Evolutionary conservation across 306 rosid species (phyloP).

Genomic region (Pyrus communis): DNA sequence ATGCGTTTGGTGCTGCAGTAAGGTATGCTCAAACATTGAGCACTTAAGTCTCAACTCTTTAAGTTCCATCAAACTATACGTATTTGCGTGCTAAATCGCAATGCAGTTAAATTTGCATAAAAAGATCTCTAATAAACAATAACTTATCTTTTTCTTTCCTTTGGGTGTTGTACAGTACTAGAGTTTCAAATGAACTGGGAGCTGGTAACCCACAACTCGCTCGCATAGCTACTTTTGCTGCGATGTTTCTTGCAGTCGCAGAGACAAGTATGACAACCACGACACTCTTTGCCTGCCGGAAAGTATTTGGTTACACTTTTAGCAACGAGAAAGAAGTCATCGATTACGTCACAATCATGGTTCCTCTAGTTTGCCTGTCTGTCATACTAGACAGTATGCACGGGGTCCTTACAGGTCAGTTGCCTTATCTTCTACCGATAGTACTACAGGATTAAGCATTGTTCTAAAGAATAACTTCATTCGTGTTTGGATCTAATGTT

Average conservation of each 20-base stretch:
- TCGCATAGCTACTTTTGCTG: slow-evolving; percentile 40
- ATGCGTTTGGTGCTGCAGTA: slow-evolving; percentile 18
- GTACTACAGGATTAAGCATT: too few species aligned
- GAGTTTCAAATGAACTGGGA: slow-evolving; percentile 73
- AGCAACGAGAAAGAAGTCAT: slow-evolving; percentile 64
- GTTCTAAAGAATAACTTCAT: background rate
- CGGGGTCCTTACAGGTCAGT: slow-evolving; percentile 53
- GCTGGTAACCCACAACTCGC: slow-evolving; percentile 57
- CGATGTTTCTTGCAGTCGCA: slow-evolving; percentile 27
- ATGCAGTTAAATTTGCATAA: background rate
- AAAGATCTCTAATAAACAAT: background rate
- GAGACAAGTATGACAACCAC: slow-evolving; percentile 34
- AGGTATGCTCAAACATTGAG: background rate
- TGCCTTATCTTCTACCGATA: too few species aligned
- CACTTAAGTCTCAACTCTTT: background rate
- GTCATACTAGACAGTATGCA: slow-evolving; percentile 49
- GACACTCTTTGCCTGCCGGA: slow-evolving; percentile 38
- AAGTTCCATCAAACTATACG: background rate
- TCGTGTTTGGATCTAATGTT: background rate
- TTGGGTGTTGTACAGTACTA: slow-evolving; percentile 30
- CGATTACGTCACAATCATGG: slow-evolving; percentile 56
- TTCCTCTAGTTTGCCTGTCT: slow-evolving; percentile 47
- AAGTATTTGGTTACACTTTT: slow-evolving; percentile 43
- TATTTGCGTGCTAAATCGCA: background rate
- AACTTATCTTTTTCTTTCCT: background rate